Evolutionary conservation across 495 filamentous ascomycete genomes (phyloP).

Genomic region (Apiosordaria backusii): DNA sequence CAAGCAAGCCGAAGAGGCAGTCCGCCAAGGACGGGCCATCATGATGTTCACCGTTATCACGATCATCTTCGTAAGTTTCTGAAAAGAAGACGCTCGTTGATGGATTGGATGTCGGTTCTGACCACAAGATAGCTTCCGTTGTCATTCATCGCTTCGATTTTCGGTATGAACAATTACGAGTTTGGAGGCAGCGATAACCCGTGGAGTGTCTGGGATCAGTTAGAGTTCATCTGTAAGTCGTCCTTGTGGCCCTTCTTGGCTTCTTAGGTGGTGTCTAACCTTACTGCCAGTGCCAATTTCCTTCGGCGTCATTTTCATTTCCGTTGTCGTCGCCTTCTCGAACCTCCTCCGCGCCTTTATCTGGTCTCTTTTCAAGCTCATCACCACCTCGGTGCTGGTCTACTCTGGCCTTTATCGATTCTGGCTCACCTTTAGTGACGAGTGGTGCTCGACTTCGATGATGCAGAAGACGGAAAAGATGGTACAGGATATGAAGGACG

Average conservation of each 20-base stretch:
- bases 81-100: background rate
- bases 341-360: slow-evolving; percentile 2
- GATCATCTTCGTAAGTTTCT: slow-evolving; percentile 2
- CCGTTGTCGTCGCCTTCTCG: background rate
- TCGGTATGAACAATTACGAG: slow-evolving; percentile 38
- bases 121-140: slow-evolving; percentile 19
- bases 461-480: slow-evolving; percentile 8
- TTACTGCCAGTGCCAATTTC: slow-evolving; percentile 28
- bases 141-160: slow-evolving; percentile 35
- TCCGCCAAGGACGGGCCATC: slow-evolving; percentile 42
- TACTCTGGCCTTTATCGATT: slow-evolving; percentile 21
- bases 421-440: slow-evolving; percentile 12
- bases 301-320: slow-evolving; percentile 24
- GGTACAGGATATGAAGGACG: slow-evolving; percentile 12
- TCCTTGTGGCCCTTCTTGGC: background rate
- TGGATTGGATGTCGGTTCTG: too few species aligned
- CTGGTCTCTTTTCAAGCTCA: slow-evolving; percentile 18
- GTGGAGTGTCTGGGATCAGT: background rate
- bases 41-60: slow-evolving; percentile 1
- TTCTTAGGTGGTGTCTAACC: background rate
- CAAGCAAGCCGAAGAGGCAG: slow-evolving; percentile 55
- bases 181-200: slow-evolving; percentile 10
- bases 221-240: background rate
- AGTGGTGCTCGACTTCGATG: background rate
- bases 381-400: slow-evolving; percentile 13